Percentiles rank a stretch among this genome's conserved stretches.
These are phyloP conservation scores for Fusarium newnesense DNA, from an alignment of 2,329 filamentous ascomycete species.

Conservation along the genomic window DNA sequence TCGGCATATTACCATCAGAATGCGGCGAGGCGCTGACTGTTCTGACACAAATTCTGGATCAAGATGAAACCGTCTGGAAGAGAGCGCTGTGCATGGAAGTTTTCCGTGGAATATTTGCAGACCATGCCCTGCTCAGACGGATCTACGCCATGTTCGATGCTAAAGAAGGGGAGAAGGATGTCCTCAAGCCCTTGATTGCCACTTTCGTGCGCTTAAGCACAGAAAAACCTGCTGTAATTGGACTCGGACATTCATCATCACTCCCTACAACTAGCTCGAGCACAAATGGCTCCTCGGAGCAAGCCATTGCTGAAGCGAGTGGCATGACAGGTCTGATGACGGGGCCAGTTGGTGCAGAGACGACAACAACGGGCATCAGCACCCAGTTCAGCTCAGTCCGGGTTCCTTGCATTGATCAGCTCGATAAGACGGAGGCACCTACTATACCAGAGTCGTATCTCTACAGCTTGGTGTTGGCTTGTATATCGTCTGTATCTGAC, in stretches of 20 bases:
- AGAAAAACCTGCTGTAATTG: slow-evolving; percentile 89
- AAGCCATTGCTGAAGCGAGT: slow-evolving; percentile 88
- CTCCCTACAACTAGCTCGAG: slow-evolving; percentile 72
- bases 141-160: slow-evolving; percentile 86
- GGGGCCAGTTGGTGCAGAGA: slow-evolving; percentile 72
- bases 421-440: slow-evolving; percentile 91
- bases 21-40: slow-evolving; percentile 85
- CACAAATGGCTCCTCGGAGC: slow-evolving; percentile 73
- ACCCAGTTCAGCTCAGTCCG: slow-evolving; percentile 90
- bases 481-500: slow-evolving; percentile 90
- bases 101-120: slow-evolving; percentile 85
- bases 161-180: slow-evolving; percentile 74
- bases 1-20: slow-evolving; percentile 78
- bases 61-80: slow-evolving; percentile 87
- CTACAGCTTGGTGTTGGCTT: slow-evolving; percentile 88
- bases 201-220: slow-evolving; percentile 92
- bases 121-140: slow-evolving; percentile 79
- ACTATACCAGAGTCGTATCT: slow-evolving; percentile 90
- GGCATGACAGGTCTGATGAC: slow-evolving; percentile 90
- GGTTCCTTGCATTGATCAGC: slow-evolving; percentile 89
- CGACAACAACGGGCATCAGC: slow-evolving; percentile 81
- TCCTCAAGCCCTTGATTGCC: slow-evolving; percentile 84
- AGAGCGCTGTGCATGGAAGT: slow-evolving; percentile 91
- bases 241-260: slow-evolving; percentile 88
- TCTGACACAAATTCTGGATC: slow-evolving; percentile 87